phyloP scores from a whole-genome alignment of 257 asterid genomes.

The Avicennia marina region DNA sequence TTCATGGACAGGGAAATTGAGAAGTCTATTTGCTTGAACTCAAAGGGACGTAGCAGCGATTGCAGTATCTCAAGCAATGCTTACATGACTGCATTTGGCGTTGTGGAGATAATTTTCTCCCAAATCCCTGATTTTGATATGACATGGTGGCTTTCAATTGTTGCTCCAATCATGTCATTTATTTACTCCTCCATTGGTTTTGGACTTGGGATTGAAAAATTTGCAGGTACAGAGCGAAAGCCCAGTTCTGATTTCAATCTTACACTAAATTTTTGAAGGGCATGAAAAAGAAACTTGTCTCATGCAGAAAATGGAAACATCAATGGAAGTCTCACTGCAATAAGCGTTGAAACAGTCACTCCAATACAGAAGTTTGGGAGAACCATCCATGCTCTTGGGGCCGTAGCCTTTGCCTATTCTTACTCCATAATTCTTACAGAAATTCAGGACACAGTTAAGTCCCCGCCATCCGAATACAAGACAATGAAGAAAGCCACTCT shows the following conservation, averaged over 20 bases:
- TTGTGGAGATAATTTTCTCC: constrained; percentile 36
- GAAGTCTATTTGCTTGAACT: constrained; percentile 41
- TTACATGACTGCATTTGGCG: constrained; percentile 50
- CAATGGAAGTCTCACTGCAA: constrained; percentile 68
- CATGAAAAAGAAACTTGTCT: not conserved
- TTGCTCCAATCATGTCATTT: constrained; percentile 56
- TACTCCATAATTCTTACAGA: constrained; percentile 75
- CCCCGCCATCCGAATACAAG: constrained; percentile 72
- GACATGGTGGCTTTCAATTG: constrained; percentile 52
- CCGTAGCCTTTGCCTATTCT: constrained; percentile 82
- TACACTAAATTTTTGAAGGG: not conserved
- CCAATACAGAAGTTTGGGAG: constrained; percentile 66
- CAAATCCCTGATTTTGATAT: constrained; percentile 54
- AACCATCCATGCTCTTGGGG: constrained; percentile 80
- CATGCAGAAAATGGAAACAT: constrained; percentile 50
- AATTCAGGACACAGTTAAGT: constrained; percentile 78
- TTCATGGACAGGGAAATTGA: constrained; percentile 36
- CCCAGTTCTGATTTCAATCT: not conserved
- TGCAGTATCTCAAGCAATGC: constrained; percentile 41
- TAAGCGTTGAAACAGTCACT: constrained; percentile 60
- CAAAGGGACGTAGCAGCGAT: constrained; percentile 33
- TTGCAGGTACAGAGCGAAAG: constrained; percentile 30
- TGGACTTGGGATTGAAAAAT: constrained; percentile 50
- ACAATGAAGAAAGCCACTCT: constrained; percentile 81
- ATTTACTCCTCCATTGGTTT: constrained; percentile 50